Percentiles rank a stretch among this genome's conserved stretches.
Conservation (phyloP, 805 yeast species). For the Metschnikowia santaceciliae region DNA sequence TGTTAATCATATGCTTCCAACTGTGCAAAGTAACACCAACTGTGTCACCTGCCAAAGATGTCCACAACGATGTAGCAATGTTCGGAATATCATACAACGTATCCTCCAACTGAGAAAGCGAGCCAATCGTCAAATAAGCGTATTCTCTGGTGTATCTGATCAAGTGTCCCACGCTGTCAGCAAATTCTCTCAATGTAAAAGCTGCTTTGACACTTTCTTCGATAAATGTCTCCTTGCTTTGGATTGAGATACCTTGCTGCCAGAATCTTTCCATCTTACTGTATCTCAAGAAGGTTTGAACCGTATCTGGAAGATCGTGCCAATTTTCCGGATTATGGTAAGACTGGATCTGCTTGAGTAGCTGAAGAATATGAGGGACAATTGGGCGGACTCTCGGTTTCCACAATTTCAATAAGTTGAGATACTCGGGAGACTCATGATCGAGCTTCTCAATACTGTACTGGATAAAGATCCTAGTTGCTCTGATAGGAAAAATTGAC, state of each 20-base stretch:
- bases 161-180: conserved; percentile 95
- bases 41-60: conserved; percentile 79
- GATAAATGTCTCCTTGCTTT: conserved; percentile 88
- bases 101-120: conserved; percentile 85
- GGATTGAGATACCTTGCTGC: conserved; percentile 97
- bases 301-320: conserved; percentile 81
- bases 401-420: conserved; percentile 73
- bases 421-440: conserved; percentile 72
- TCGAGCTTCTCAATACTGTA: conserved; percentile 89
- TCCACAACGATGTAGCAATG: conserved; percentile 72
- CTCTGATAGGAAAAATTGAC: conserved; percentile 89
- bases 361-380: conserved; percentile 82
- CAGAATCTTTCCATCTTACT: conserved; percentile 92
- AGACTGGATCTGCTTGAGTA: conserved; percentile 86
- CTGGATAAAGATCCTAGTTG: conserved; percentile 91
- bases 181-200: conserved; percentile 91
- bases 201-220: conserved; percentile 94
- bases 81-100: conserved; percentile 84
- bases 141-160: conserved; percentile 94
- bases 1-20: conserved; percentile 94
- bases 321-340: conserved; percentile 93
- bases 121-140: conserved; percentile 84
- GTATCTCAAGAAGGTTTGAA: conserved; percentile 85
- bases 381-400: conserved; percentile 90
- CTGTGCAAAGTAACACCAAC: conserved; percentile 90